These are phyloP conservation scores for Aspergillus ochraceoroseus DNA, from an alignment of 2,329 filamentous ascomycete species.

Conservation along the genomic window DNA sequence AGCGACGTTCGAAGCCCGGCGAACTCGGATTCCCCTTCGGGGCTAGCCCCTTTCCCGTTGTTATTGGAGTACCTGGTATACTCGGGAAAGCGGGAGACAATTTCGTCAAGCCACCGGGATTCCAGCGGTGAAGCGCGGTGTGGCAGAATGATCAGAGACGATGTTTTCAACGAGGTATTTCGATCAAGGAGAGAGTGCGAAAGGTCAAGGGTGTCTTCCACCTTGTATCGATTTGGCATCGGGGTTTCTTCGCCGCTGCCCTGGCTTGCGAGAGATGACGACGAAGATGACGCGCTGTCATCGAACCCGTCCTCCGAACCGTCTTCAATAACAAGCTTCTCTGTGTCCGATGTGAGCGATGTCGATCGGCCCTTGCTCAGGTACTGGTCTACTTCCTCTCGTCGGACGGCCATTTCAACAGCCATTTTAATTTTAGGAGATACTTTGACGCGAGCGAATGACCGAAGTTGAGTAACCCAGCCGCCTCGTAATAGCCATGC, in stretches of 20 bases:
- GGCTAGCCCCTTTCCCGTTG: conserved; percentile 16
- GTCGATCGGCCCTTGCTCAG: conserved; percentile 28
- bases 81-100: conserved; percentile 39
- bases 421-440: conserved; percentile 76
- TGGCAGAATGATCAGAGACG: conserved; percentile 70
- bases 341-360: conserved; percentile 8
- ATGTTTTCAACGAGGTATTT: conserved; percentile 39
- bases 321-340: conserved; percentile 13
- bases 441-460: conserved; percentile 83
- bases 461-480: conserved; percentile 90
- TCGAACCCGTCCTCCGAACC: conserved; percentile 20
- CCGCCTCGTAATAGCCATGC: conserved; percentile 89
- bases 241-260: conserved; percentile 38
- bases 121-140: conserved; percentile 74
- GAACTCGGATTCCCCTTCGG: conserved; percentile 23
- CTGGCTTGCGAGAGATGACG: conserved; percentile 38
- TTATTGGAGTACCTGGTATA: conserved; percentile 14
- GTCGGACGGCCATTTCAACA: conserved; percentile 66
- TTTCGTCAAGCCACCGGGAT: conserved; percentile 60
- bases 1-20: conserved; percentile 37
- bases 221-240: conserved; percentile 29
- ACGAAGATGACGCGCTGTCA: conserved; percentile 35
- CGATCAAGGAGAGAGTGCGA: conserved; percentile 35
- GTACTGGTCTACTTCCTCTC: conserved; percentile 53
- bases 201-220: conserved; percentile 26